Evolutionary conservation across 2,329 filamentous ascomycete genomes (phyloP), one percentile per base, ranked within the genome.

Genomic region (Calonectria ilicicola): DNA sequence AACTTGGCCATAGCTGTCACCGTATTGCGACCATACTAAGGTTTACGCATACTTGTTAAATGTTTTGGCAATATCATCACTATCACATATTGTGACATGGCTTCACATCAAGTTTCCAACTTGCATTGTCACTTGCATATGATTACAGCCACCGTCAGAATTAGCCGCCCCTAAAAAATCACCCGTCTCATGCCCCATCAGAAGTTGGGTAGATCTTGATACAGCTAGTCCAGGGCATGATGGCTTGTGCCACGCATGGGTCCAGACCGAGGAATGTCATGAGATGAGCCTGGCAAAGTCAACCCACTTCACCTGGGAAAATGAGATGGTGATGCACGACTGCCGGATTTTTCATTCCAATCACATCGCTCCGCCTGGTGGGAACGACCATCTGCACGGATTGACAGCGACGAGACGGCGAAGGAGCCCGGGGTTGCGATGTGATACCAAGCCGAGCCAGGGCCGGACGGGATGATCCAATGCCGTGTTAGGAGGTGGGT

Each of bases 401-500:
- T 67, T n/a, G 46, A 47, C 56, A 47, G 42, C 19, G 51, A 6
- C 21, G 51, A 69, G 40, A 65, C 70, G 47, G 42, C 44, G n/a
- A 64, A 27, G 46, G 60, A 17, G 53, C 21, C 35, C 44, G 47
- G 47, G 47, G 49, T 19, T 46, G 62, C 65, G 67, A 58, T 65
- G 63, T 63, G 26, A 71, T 44, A 63, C 58, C 44, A 9, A 63
- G 47, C 42, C 65, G 49, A 21, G 46, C 47, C 21, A 46, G 63
- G 53, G 49, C 42, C n/a, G 42, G 49, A 70, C 46, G 60, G 40
- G 44, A 72, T 38, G 51, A 63, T 62, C 62, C 67, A 72, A 66
- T 70, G 63, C 67, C 60, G 53, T 63, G 46, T 27, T 32, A 21
- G 47, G 62, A 44, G 38, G 53, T 40, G 64, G 58, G 58, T 66